Evolutionary conservation across 2,329 filamentous ascomycete genomes (phyloP), one percentile per base, ranked within the genome.

Genomic region (Pseudocercospora fuligena): DNA sequence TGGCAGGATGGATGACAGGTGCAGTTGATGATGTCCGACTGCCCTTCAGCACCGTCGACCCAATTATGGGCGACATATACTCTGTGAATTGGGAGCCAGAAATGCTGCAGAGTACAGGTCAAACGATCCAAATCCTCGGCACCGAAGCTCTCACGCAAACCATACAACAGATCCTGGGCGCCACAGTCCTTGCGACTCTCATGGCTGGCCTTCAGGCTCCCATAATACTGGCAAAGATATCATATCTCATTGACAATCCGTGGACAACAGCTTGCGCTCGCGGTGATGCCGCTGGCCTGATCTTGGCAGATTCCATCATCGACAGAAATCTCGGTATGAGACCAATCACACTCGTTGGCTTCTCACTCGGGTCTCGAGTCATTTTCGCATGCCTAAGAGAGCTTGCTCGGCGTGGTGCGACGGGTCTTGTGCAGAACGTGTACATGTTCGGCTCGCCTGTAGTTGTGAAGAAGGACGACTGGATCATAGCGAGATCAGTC

Each of bases 1-100:
- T 99, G 31, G 93, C 94, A 0, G 95, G 95, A 3, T 99, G 95
- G 95, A 96, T 99, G 91, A 97, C 93, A 47, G 95, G 96, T 74
- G 98, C 97, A 77, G 90, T 97, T 61, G 95, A 99, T 80, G 95
- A 99, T 78, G 94, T 99, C 59, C 92, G 95, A 67, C 81, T 99
- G 75, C 95, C 95, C 7, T 99, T 92, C 80, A 97, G 93, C 82
- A 99, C 96, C 0, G 91, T 99, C 6, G 94, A 99, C 78, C 93
- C 96, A 0, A 88, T 98, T 69, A 99, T 99, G 95, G 95, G 95
- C 12, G 95, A 99, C 77, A 89, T 99, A 16, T 99, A 99, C 81
- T 97, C 94, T 0, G 90, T 99, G 11, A 84, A 96, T 66, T 99
- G 95, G 94, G 95, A 99, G 79, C 96, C 95, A 2, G 95, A 99